Evolutionary conservation across 1,284 basidiomycete genomes (phyloP).

Genomic region (Microbotryum saponariae): DNA sequence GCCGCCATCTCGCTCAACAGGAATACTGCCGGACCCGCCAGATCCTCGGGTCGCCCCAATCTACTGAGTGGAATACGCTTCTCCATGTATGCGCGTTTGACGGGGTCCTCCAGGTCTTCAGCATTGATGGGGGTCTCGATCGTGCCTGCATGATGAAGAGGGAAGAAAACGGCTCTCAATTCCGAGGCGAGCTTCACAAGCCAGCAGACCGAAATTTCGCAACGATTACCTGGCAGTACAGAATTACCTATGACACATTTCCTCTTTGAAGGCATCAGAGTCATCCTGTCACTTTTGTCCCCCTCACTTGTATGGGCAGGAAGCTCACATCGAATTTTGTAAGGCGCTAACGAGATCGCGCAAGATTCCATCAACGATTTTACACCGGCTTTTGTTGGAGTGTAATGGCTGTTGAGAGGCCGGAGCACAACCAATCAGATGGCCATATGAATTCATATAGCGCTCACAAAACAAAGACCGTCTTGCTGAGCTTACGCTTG

Average conservation of each 20-base stretch:
- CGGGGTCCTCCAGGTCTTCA: slow-evolving; percentile 58
- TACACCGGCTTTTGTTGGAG: slow-evolving; percentile 72
- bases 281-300: background rate
- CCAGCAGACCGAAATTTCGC: slow-evolving; percentile 7
- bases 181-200: background rate
- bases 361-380: slow-evolving; percentile 74
- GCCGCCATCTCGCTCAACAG: slow-evolving; percentile 64
- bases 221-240: slow-evolving; percentile 42
- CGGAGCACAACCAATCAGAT: background rate
- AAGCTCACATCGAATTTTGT: slow-evolving; percentile 58
- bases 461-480: background rate
- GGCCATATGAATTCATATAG: background rate
- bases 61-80: slow-evolving; percentile 60
- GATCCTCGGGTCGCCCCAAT: slow-evolving; percentile 61
- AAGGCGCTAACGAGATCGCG: slow-evolving; percentile 65
- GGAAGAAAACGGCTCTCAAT: background rate
- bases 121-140: slow-evolving; percentile 68
- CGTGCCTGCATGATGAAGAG: slow-evolving; percentile 48
- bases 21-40: slow-evolving; percentile 69
- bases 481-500: slow-evolving; percentile 49
- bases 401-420: slow-evolving; percentile 52
- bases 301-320: background rate
- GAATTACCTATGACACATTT: slow-evolving; percentile 36
- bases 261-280: background rate
- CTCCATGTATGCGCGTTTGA: slow-evolving; percentile 59